These are phyloP conservation scores for Paramecium tetraurelia DNA, from an alignment of 73 alveolate species.

Conservation along the genomic window DNA sequence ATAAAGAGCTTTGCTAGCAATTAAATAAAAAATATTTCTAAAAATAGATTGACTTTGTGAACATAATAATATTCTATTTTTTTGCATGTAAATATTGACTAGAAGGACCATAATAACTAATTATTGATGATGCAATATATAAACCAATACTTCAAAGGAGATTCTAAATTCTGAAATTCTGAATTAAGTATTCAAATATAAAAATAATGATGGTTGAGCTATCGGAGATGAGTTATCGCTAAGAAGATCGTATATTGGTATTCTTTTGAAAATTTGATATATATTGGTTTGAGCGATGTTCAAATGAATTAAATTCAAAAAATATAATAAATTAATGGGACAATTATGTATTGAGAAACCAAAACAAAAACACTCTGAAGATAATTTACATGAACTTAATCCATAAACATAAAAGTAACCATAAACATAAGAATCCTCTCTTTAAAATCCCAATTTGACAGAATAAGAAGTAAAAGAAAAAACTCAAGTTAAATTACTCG, in stretches of 20 bases:
- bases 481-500: neutral
- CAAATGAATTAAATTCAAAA: neutral
- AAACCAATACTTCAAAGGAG: neutral
- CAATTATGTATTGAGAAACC: conserved; percentile 7
- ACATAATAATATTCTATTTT: no score
- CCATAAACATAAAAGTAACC: neutral
- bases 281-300: neutral
- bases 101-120: neutral
- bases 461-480: neutral
- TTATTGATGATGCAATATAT: no score
- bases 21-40: no score
- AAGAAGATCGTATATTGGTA: no score
- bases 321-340: neutral
- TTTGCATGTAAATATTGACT: no score
- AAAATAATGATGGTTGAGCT: no score
- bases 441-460: neutral
- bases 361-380: neutral
- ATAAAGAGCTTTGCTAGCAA: neutral
- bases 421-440: neutral
- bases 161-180: neutral
- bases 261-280: neutral
- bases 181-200: neutral
- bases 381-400: neutral
- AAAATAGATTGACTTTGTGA: neutral
- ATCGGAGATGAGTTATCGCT: no score